phyloP scores from a whole-genome alignment of 1,284 basidiomycete species.

The Moesziomyces sp. region DNA sequence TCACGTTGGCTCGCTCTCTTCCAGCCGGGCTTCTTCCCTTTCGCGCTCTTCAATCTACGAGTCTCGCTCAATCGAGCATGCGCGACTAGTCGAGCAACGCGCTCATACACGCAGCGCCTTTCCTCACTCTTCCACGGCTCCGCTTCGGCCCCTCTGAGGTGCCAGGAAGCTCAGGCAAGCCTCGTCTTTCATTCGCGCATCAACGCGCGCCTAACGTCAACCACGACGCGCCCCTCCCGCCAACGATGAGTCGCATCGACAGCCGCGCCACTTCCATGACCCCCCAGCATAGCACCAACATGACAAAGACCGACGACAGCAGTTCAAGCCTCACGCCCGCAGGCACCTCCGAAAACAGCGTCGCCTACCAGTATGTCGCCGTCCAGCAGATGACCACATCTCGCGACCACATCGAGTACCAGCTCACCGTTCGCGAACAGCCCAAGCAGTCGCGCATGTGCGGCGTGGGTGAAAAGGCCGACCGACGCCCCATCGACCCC shows the following conservation, averaged over 20 bases:
- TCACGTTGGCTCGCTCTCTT: too few relatives aligned
- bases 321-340: constrained; percentile 23
- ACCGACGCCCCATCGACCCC: constrained; percentile 92
- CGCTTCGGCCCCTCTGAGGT: background rate
- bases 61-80: background rate
- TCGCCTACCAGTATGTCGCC: constrained; percentile 57
- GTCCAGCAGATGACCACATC: constrained; percentile 51
- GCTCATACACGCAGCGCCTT: background rate
- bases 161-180: background rate
- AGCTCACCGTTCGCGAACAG: constrained; percentile 60
- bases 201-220: too few relatives aligned
- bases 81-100: background rate
- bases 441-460: constrained; percentile 65
- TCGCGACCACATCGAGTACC: constrained; percentile 61
- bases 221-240: too few relatives aligned
- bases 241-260: constrained; percentile 14
- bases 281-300: constrained; percentile 6
- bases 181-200: too few relatives aligned
- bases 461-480: constrained; percentile 77
- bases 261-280: constrained; percentile 15
- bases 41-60: background rate
- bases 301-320: constrained; percentile 32
- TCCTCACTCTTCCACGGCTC: background rate
- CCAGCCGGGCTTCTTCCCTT: too few relatives aligned
- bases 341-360: constrained; percentile 28